Evolutionary conservation across 2,329 filamentous ascomycete genomes (phyloP).

Genomic region (Colletotrichum theobromicola): DNA sequence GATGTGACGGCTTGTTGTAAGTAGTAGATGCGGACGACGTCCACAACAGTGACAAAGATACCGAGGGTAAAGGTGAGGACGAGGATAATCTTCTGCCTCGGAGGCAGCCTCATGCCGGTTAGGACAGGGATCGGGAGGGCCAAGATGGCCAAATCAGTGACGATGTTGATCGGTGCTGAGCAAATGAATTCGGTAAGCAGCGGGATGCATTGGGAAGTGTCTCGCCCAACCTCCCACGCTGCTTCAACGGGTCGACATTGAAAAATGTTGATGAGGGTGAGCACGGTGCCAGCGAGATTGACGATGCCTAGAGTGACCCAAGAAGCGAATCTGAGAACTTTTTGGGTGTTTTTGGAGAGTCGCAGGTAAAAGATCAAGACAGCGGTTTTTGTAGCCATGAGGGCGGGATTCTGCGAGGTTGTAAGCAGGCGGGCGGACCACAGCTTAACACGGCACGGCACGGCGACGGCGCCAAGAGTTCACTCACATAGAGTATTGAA

Average conservation of each 20-base stretch:
- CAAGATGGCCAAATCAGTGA: conserved; percentile 87
- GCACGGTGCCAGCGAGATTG: conserved; percentile 76
- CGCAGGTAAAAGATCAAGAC: conserved; percentile 90
- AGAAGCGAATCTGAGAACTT: conserved; percentile 80
- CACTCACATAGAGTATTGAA: conserved; percentile 64
- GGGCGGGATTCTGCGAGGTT: conserved; percentile 73
- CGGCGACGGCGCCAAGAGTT: not conserved
- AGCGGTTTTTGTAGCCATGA: conserved; percentile 94
- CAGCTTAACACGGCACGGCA: not conserved
- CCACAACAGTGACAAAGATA: conserved; percentile 85
- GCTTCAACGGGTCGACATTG: conserved; percentile 81
- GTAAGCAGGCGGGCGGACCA: not conserved
- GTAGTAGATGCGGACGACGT: conserved; percentile 89
- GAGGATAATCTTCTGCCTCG: conserved; percentile 85
- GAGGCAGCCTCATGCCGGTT: conserved; percentile 83
- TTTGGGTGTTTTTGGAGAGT: conserved; percentile 78
- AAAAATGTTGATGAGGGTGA: conserved; percentile 87
- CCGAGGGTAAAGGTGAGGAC: conserved; percentile 87
- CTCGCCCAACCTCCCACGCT: conserved; percentile 59
- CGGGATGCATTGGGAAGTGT: conserved; percentile 54
- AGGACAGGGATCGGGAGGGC: conserved; percentile 88
- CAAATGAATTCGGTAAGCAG: conserved; percentile 69
- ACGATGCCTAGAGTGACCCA: conserved; percentile 79
- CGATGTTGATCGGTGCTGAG: conserved; percentile 89
- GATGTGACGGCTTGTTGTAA: conserved; percentile 73